These are phyloP conservation scores for Cyberlindnera mycetangii DNA, from an alignment of 805 yeast genomes.

Conservation along the genomic window DNA sequence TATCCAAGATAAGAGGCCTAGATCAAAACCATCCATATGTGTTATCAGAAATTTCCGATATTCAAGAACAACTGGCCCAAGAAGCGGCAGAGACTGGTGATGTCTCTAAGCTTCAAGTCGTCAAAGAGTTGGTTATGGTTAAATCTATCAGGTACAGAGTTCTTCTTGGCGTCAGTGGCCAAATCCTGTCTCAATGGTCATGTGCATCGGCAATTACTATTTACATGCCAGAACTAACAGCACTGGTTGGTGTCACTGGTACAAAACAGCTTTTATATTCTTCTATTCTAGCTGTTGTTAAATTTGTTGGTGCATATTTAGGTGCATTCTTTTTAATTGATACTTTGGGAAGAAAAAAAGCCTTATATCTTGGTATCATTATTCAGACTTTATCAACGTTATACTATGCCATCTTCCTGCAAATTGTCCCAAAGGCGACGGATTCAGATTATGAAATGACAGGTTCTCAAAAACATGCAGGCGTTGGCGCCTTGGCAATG, in stretches of 20 bases:
- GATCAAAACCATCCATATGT: constrained; percentile 46
- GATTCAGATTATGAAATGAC: constrained; percentile 31
- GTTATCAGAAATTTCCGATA: constrained; percentile 47
- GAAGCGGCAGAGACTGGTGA: constrained; percentile 33
- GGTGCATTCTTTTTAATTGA: constrained; percentile 55
- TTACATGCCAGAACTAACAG: constrained; percentile 52
- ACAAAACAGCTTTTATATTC: constrained; percentile 43
- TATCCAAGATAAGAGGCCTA: constrained; percentile 43
- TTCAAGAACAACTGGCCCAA: constrained; percentile 42
- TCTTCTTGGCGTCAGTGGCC: constrained; percentile 39
- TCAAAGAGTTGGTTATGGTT: constrained; percentile 36
- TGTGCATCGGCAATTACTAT: constrained; percentile 56
- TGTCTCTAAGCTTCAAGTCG: constrained; percentile 23
- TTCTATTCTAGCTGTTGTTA: constrained; percentile 52
- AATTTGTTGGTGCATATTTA: constrained; percentile 45
- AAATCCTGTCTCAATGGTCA: constrained; percentile 56
- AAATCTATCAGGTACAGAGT: constrained; percentile 46
- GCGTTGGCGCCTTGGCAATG: constrained; percentile 48
- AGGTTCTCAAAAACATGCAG: constrained; percentile 35
- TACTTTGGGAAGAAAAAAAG: constrained; percentile 47
- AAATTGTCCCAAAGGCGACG: constrained; percentile 43
- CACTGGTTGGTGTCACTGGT: constrained; percentile 44
- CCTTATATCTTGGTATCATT: constrained; percentile 47
- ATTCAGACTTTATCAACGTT: constrained; percentile 42
- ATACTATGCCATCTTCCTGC: constrained; percentile 46